phyloP scores from a whole-genome alignment of 2,329 filamentous ascomycete genomes.

The Colletotrichum trifolii region DNA sequence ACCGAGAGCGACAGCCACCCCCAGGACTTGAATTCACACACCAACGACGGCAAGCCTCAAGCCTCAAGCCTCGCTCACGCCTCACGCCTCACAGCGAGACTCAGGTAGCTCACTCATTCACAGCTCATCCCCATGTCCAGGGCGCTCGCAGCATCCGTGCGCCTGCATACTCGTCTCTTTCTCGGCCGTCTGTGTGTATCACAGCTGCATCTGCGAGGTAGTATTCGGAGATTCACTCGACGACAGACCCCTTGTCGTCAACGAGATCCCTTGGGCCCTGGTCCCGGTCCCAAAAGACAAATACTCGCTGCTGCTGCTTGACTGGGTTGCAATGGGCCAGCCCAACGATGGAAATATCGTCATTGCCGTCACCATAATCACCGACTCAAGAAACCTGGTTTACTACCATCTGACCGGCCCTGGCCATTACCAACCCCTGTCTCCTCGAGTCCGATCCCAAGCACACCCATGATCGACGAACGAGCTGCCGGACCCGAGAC shows the following conservation, averaged over 20 bases:
- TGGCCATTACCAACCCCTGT: slow-evolving; percentile 12
- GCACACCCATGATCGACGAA: slow-evolving; percentile 25
- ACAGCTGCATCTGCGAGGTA: slow-evolving; percentile 15
- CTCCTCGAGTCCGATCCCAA: slow-evolving; percentile 9
- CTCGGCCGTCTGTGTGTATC: slow-evolving; percentile 26
- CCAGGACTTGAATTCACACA: slow-evolving; percentile 13
- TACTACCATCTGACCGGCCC: background rate
- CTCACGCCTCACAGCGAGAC: too few species aligned
- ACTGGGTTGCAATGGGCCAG: too few species aligned
- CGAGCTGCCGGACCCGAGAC: slow-evolving; percentile 29
- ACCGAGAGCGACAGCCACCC: slow-evolving; percentile 40
- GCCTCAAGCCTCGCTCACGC: background rate
- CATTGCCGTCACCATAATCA: background rate
- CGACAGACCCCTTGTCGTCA: background rate
- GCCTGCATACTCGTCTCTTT: background rate
- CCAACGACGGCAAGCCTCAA: background rate
- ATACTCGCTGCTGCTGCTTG: background rate
- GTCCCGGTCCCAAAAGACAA: background rate
- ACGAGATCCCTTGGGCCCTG: background rate
- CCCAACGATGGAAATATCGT: background rate
- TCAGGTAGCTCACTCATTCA: background rate
- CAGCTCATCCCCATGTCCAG: background rate
- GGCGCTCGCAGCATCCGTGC: slow-evolving; percentile 11
- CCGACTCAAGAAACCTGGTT: too few species aligned
- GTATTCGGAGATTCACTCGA: slow-evolving; percentile 15